phyloP scores from a whole-genome alignment of 169 alveolate genomes.

The Eimeria sp. region DNA sequence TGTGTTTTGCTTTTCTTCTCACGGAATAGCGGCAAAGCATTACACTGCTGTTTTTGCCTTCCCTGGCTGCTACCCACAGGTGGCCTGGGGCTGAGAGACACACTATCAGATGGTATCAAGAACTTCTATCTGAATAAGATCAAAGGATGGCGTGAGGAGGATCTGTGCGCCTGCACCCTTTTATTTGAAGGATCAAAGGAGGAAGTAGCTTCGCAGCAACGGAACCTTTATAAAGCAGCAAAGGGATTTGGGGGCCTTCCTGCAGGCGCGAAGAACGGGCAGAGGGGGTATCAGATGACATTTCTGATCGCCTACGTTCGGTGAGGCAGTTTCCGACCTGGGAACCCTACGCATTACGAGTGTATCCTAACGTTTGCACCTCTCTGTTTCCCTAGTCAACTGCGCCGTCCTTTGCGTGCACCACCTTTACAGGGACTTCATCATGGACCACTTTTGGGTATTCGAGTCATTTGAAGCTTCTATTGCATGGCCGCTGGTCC shows the following conservation, averaged over 20 bases:
- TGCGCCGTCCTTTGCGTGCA: neutral
- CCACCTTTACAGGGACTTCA: constrained; percentile 62
- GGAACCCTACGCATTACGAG: neutral
- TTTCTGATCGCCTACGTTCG: constrained; percentile 53
- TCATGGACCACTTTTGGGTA: constrained; percentile 77
- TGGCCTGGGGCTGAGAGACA: constrained; percentile 83
- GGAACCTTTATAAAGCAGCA: constrained; percentile 81
- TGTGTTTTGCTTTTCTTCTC: neutral
- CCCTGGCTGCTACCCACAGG: constrained; percentile 17
- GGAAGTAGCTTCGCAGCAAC: constrained; percentile 86
- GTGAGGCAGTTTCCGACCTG: neutral
- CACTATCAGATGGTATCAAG: constrained; percentile 87
- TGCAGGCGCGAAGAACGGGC: constrained; percentile 65
- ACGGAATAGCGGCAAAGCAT: neutral
- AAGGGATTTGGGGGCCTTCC: constrained; percentile 62
- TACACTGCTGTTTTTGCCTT: neutral
- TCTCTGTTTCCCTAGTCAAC: neutral
- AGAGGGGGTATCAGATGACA: constrained; percentile 65
- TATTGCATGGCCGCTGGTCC: constrained; percentile 89
- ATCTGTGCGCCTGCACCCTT: constrained; percentile 89
- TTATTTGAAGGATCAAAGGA: constrained; percentile 90
- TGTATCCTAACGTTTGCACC: neutral
- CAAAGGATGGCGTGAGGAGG: constrained; percentile 89
- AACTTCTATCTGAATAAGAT: constrained; percentile 88
- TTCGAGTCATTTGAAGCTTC: constrained; percentile 89